phyloP scores from a whole-genome alignment of 192 early-diverging fungal species.

The Anaeromyces robustus region DNA sequence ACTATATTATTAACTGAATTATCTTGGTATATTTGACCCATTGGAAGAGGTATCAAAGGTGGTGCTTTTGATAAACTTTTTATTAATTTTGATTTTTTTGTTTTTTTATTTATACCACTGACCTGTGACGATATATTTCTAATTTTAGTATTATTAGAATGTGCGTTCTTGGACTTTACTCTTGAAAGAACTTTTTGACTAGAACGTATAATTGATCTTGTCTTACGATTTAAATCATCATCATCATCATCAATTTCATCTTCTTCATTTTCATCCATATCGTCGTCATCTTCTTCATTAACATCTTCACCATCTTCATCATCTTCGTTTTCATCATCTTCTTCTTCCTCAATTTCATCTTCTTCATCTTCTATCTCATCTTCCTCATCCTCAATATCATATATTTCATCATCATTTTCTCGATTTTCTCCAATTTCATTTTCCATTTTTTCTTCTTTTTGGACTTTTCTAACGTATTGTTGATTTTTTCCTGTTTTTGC shows the following conservation, averaged over 20 bases:
- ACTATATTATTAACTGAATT: neutral
- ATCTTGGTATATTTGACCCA: neutral
- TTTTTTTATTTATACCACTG: neutral
- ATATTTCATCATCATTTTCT: too few species aligned
- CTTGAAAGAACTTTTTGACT: neutral
- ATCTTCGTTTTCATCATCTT: neutral
- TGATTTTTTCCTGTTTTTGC: too few species aligned
- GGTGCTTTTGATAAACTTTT: neutral
- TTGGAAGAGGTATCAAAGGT: neutral
- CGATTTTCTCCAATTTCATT: too few species aligned
- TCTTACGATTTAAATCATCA: neutral
- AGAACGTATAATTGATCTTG: neutral
- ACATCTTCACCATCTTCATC: neutral
- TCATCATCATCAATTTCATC: neutral
- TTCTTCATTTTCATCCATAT: neutral
- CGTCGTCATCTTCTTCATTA: neutral
- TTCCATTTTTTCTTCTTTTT: too few species aligned
- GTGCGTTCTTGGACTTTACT: neutral
- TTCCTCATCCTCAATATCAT: neutral
- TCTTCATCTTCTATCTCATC: neutral
- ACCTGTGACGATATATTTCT: neutral
- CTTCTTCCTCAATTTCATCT: neutral
- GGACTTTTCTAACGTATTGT: too few species aligned
- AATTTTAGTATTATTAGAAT: neutral
- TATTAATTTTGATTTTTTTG: neutral